Conservation (phyloP, 345 rosid genomes). For the Draba incana region DNA sequence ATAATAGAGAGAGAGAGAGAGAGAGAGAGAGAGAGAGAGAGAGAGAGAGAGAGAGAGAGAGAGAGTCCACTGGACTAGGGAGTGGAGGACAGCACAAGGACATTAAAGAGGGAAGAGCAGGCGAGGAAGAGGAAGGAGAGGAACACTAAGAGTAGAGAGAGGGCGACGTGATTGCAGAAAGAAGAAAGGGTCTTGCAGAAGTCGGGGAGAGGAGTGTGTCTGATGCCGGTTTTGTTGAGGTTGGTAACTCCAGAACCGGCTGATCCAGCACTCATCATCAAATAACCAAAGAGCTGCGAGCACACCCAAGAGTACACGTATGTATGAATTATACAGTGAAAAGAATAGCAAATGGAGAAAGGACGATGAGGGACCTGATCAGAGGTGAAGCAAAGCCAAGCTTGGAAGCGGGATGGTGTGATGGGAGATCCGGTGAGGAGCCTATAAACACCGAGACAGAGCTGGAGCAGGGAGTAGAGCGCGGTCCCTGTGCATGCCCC, state of each 20-base stretch:
- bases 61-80: conserved; percentile 25
- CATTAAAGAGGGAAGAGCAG: conserved; percentile 60
- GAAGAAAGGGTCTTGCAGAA: conserved; percentile 74
- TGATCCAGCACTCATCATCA: conserved; percentile 73
- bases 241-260: conserved; percentile 79
- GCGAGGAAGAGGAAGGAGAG: conserved; percentile 56
- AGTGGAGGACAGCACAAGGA: conserved; percentile 61
- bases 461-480: conserved; percentile 63
- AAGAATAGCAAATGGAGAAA: conserved; percentile 8
- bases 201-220: conserved; percentile 70
- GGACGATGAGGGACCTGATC: conserved; percentile 63
- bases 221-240: conserved; percentile 81
- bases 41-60: conserved; percentile 4
- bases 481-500: conserved; percentile 63
- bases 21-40: background rate
- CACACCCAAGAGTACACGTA: background rate
- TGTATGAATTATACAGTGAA: background rate
- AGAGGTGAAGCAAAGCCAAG: conserved; percentile 75
- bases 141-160: conserved; percentile 75
- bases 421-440: conserved; percentile 54
- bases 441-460: conserved; percentile 53
- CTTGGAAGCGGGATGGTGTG: conserved; percentile 62
- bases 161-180: conserved; percentile 75
- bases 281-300: conserved; percentile 64
- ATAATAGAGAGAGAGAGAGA: background rate